Percentiles rank a stretch among this genome's conserved stretches.
Evolutionary conservation across 2,329 filamentous ascomycete genomes (phyloP).

Genomic region (Leptosphaerulina australis): DNA sequence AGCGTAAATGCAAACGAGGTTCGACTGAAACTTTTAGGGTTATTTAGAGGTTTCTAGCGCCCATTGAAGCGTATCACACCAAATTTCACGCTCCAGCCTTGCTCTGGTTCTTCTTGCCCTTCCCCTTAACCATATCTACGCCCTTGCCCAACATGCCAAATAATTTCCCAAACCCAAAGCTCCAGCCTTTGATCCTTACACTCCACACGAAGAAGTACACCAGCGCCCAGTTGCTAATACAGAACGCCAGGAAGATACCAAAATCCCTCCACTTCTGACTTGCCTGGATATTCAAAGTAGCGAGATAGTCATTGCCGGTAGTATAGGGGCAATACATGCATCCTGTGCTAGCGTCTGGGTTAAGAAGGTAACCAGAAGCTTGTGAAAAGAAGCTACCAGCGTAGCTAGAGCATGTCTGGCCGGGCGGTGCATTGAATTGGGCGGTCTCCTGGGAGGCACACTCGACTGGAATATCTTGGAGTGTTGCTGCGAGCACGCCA

Average conservation of each 20-base stretch:
- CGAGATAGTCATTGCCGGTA: slow-evolving; percentile 70
- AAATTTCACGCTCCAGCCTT: slow-evolving; percentile 4
- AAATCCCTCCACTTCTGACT: slow-evolving; percentile 74
- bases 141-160: slow-evolving; percentile 56
- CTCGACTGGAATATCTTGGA: slow-evolving; percentile 56
- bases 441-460: slow-evolving; percentile 63
- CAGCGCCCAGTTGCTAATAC: slow-evolving; percentile 71
- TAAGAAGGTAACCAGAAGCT: slow-evolving; percentile 67
- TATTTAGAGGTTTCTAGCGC: neutral
- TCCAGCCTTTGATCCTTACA: slow-evolving; percentile 72
- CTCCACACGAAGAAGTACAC: slow-evolving; percentile 81
- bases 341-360: slow-evolving; percentile 61
- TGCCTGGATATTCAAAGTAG: slow-evolving; percentile 60
- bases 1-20: too few relatives aligned
- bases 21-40: too few relatives aligned
- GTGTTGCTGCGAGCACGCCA: slow-evolving; percentile 69
- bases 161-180: slow-evolving; percentile 68
- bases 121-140: slow-evolving; percentile 24
- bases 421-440: slow-evolving; percentile 68
- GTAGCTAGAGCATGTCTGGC: slow-evolving; percentile 69
- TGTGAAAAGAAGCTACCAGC: slow-evolving; percentile 64
- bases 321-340: slow-evolving; percentile 75
- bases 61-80: neutral
- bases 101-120: slow-evolving; percentile 19
- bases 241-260: slow-evolving; percentile 74